A percentile compares a stretch with the other conserved stretches of the same genome.
phyloP scores from a whole-genome alignment of 2,329 filamentous ascomycete genomes.

The Monilinia fructicola region DNA sequence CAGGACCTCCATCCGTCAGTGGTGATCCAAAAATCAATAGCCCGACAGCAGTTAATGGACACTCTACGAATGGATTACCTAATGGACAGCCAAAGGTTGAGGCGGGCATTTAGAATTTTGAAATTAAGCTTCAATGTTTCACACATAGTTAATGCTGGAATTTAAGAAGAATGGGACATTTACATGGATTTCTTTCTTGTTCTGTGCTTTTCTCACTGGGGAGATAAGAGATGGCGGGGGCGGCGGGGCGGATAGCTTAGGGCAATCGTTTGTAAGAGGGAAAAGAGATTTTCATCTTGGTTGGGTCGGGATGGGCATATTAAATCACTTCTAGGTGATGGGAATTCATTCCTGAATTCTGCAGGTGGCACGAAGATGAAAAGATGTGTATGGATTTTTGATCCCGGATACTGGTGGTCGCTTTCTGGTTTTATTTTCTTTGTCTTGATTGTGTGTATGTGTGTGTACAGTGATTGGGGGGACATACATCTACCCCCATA shows the following conservation, averaged over 20 bases:
- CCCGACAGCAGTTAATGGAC: conserved; percentile 44
- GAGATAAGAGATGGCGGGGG: background rate
- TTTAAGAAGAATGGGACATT: background rate
- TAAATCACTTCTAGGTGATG: background rate
- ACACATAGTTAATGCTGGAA: background rate
- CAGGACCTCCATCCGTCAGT: conserved; percentile 45
- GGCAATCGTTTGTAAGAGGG: background rate
- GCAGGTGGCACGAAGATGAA: background rate
- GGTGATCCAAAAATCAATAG: conserved; percentile 54
- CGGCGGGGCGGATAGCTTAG: background rate
- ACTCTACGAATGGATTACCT: conserved; percentile 36
- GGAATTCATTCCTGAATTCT: background rate
- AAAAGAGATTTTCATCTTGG: background rate
- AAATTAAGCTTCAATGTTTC: background rate
- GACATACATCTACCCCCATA: background rate
- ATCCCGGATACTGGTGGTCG: background rate
- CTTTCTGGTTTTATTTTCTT: background rate
- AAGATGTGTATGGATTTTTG: background rate
- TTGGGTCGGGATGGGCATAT: background rate
- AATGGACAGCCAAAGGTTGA: conserved; percentile 40
- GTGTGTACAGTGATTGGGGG: background rate
- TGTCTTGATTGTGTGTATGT: background rate
- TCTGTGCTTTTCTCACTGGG: background rate
- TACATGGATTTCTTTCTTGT: conserved; percentile 2
- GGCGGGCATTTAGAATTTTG: conserved; percentile 20